Conservation (phyloP, 306 rosid genomes). For the Hippophae rhamnoides region DNA sequence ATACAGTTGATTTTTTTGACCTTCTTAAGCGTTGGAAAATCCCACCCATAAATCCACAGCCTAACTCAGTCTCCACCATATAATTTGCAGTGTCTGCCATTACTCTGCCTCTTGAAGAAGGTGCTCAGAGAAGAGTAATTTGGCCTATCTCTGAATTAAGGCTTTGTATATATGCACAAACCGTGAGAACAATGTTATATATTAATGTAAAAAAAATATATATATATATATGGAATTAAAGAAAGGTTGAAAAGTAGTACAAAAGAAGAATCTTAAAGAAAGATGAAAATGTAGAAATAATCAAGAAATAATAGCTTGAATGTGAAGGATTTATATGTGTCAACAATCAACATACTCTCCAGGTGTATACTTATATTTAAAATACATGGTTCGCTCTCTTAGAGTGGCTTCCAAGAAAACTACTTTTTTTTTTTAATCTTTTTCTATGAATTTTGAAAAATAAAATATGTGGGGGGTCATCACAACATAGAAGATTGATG, state of each 20-base stretch:
- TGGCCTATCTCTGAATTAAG: background rate
- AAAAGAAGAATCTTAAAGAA: conserved; percentile 4
- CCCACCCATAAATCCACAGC: conserved; percentile 57
- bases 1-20: conserved; percentile 60
- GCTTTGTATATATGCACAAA: conserved; percentile 1
- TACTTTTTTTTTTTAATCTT: conserved; percentile 33
- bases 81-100: conserved; percentile 46
- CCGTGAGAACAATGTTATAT: background rate
- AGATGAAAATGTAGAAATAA: background rate
- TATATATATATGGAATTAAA: conserved; percentile 7
- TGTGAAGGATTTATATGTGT: conserved; percentile 21
- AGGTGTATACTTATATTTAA: conserved; percentile 16
- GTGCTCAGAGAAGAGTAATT: background rate
- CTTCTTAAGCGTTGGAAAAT: conserved; percentile 42
- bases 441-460: conserved; percentile 15
- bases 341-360: conserved; percentile 19
- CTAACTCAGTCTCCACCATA: conserved; percentile 28
- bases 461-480: conserved; percentile 19
- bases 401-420: conserved; percentile 89
- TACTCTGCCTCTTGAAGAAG: conserved; percentile 6
- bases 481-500: background rate
- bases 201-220: conserved; percentile 4
- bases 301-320: conserved; percentile 35
- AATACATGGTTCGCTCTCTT: conserved; percentile 7
- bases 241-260: conserved; percentile 8